Base-by-base conservation (phyloP, 495 filamentous ascomycete genomes). In the Xylaria venustula region DNA sequence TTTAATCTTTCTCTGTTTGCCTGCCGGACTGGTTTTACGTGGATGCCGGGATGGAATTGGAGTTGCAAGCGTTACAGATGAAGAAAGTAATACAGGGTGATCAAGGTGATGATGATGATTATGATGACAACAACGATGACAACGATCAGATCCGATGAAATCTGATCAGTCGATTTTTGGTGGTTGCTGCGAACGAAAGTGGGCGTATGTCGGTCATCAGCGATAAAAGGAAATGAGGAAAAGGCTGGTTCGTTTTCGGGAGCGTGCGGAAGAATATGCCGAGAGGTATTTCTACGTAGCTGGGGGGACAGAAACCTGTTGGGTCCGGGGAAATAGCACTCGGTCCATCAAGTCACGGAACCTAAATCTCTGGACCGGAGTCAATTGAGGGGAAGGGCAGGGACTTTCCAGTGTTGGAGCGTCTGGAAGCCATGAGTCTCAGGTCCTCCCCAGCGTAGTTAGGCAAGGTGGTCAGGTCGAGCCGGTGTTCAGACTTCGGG, bases 191-290 rank as follows among this genome's bases (percentile, higher is more conserved):
- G 36, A 34, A 44, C 46, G 25, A 26, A 4, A 17, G 14, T 22
- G 32, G 44, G 36, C 12, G 36, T 30, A 3, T 32, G 40, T 60
- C 37, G 37, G 20, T 23, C 36, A 50, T 36, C 34, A 40, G 22
- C 7, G 15, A 20, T 11, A 19, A 52, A 20, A 32, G 22, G 15
- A 42, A 23, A 51, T 7, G 47, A 36, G 25, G 14, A 19, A 37
- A 52, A 28, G 36, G 6, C 20, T 15, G 28, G 17, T 34, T 47
- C 20, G 19, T 17, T 19, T 45, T 46, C 49, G 58, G 58, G 50
- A 54, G 48, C 58, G 49, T 48, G 42, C 50, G 58, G 58, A 41
- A 61, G 40, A 53, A 26, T 19, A 54, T 54, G 58, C 58, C 58
- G 58, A 61, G 48, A 45, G 22, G 37, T 40, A 40, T 11, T 3